Percentiles rank a stretch among this genome's conserved stretches.
These are phyloP conservation scores for Aspergillus eucalypticola DNA, from an alignment of 2,329 filamentous ascomycete species.

Conservation along the genomic window DNA sequence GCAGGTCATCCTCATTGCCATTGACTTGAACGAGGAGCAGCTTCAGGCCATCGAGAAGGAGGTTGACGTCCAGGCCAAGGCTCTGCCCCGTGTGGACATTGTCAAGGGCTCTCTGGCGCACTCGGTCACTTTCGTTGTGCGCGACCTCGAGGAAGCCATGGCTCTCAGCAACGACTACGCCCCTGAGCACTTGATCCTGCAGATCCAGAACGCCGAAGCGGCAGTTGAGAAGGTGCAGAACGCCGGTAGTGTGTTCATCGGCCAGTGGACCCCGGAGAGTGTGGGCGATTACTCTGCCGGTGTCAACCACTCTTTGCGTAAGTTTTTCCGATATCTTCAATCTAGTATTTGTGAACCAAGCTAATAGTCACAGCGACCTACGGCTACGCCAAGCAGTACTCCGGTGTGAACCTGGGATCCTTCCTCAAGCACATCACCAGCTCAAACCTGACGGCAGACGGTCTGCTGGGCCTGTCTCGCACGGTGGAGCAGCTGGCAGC, in stretches of 20 bases:
- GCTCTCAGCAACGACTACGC: constrained; percentile 88
- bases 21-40: constrained; percentile 72
- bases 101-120: constrained; percentile 87
- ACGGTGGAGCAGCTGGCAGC: constrained; percentile 95
- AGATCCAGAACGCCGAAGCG: constrained; percentile 73
- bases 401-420: constrained; percentile 90
- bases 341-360: not conserved
- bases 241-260: constrained; percentile 93
- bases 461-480: constrained; percentile 77
- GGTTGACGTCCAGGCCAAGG: constrained; percentile 81
- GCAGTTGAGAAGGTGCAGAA: constrained; percentile 81
- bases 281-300: constrained; percentile 98
- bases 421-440: constrained; percentile 99
- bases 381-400: constrained; percentile 97
- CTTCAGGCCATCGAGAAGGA: constrained; percentile 87
- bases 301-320: constrained; percentile 96
- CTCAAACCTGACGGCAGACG: constrained; percentile 82
- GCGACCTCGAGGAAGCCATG: constrained; percentile 71
- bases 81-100: constrained; percentile 87
- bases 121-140: constrained; percentile 81
- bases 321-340: constrained; percentile 45
- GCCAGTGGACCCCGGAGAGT: constrained; percentile 94
- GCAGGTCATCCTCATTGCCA: constrained; percentile 87
- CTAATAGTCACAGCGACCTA: constrained; percentile 71
- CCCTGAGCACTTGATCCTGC: constrained; percentile 93